Evolutionary conservation across 2,329 filamentous ascomycete genomes (phyloP).

Genomic region (Boeremia exigua): DNA sequence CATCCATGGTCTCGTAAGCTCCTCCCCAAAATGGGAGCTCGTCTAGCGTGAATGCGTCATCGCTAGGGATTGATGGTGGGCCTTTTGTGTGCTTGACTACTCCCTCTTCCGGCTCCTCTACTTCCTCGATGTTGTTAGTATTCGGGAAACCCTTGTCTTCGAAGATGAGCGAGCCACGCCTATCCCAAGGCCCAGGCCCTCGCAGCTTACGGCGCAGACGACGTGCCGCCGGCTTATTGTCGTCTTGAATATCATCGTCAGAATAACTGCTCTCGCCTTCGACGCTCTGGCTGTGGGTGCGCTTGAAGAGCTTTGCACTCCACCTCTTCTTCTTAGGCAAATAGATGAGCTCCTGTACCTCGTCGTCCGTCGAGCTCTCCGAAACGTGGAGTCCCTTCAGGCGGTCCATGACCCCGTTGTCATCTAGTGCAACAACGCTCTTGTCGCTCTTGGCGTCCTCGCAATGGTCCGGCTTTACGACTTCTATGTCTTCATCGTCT

Average conservation of each 20-base stretch:
- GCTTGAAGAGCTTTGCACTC: constrained; percentile 53
- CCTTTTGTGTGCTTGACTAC: constrained; percentile 38
- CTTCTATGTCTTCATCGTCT: constrained; percentile 51
- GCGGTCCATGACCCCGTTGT: constrained; percentile 37
- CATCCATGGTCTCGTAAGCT: constrained; percentile 32
- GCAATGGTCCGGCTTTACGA: constrained; percentile 53
- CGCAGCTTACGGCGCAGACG: constrained; percentile 52
- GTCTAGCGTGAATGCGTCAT: constrained; percentile 47
- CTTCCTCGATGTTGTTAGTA: constrained; percentile 45
- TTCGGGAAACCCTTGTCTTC: constrained; percentile 49
- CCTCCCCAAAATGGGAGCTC: constrained; percentile 48
- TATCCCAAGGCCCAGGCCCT: constrained; percentile 45
- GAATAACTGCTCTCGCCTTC: constrained; percentile 53
- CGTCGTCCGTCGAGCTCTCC: constrained; percentile 42
- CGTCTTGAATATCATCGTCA: constrained; percentile 50
- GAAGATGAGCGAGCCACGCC: constrained; percentile 46
- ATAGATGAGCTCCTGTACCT: constrained; percentile 39
- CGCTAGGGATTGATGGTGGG: constrained; percentile 47
- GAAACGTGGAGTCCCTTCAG: constrained; percentile 46
- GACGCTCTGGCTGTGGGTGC: constrained; percentile 54
- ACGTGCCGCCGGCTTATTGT: constrained; percentile 47
- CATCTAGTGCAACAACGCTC: constrained; percentile 35
- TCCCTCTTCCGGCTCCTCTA: constrained; percentile 46
- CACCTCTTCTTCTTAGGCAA: constrained; percentile 50
- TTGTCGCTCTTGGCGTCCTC: constrained; percentile 51